Evolutionary conservation across 225 moss, liverwort and hornwort genomes (phyloP).

Genomic region (Takakia lepidozioides): DNA sequence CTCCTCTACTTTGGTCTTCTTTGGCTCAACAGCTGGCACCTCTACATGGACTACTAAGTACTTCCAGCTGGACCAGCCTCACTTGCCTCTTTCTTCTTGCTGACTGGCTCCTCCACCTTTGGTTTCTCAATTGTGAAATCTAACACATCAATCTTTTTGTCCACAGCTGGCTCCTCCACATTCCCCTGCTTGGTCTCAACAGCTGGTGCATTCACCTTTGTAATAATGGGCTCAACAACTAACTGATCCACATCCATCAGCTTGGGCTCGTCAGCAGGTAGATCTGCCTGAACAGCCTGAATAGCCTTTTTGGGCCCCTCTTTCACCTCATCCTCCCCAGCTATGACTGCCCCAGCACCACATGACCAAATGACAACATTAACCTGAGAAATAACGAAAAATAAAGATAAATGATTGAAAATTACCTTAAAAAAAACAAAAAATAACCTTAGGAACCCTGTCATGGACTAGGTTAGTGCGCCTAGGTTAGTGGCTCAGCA

Average conservation of each 20-base stretch:
- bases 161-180: slow-evolving; percentile 18
- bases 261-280: slow-evolving; percentile 11
- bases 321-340: slow-evolving; percentile 28
- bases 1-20: slow-evolving; percentile 20
- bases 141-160: no score
- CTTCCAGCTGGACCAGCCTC: no score
- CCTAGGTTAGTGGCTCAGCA: no score
- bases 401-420: neutral
- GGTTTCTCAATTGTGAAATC: no score
- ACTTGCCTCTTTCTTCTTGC: no score
- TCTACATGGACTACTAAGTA: slow-evolving; percentile 16
- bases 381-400: neutral
- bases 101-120: no score
- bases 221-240: slow-evolving; percentile 16
- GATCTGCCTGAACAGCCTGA: no score
- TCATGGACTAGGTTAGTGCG: no score
- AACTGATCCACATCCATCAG: slow-evolving; percentile 41
- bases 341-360: slow-evolving; percentile 6
- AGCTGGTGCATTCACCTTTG: slow-evolving; percentile 25
- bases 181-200: neutral
- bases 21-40: slow-evolving; percentile 21
- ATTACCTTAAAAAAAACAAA: neutral
- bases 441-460: no score
- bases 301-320: no score
- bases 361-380: neutral